phyloP scores from a whole-genome alignment of 1,139 yeast species.

The Pneumocystis carinii region DNA sequence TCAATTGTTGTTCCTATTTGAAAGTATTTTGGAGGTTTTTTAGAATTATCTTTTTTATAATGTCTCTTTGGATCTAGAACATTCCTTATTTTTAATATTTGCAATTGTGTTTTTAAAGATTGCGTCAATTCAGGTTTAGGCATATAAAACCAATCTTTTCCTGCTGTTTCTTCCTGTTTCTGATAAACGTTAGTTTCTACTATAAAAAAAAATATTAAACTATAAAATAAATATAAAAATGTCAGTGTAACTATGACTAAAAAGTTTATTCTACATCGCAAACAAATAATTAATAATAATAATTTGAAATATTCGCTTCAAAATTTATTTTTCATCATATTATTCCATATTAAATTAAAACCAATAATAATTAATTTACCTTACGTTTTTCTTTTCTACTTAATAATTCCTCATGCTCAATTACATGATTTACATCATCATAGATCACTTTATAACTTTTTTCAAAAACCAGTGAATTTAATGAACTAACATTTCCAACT shows the following conservation, averaged over 20 bases:
- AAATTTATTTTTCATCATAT: neutral
- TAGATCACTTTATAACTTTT: neutral
- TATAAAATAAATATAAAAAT: neutral
- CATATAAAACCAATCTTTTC: conserved; percentile 67
- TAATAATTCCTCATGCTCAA: neutral
- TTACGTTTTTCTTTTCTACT: neutral
- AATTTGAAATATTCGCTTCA: neutral
- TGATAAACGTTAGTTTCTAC: conserved; percentile 1
- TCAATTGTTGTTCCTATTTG: conserved; percentile 81
- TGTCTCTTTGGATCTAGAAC: conserved; percentile 93
- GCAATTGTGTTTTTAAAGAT: conserved; percentile 58
- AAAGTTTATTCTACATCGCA: neutral
- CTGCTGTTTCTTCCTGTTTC: conserved; percentile 29
- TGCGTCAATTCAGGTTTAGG: conserved; percentile 68
- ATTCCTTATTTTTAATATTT: conserved; percentile 67
- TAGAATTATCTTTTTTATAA: conserved; percentile 36
- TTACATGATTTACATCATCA: neutral
- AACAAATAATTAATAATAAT: neutral
- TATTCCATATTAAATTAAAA: neutral
- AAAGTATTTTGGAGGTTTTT: conserved; percentile 56
- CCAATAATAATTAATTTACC: neutral
- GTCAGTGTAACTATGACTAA: conserved; percentile 21
- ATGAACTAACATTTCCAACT: neutral
- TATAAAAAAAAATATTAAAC: neutral
- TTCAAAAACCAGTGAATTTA: neutral